Evolutionary conservation across 257 asterid genomes (phyloP).

Genomic region (Solanum bulbocastanum): DNA sequence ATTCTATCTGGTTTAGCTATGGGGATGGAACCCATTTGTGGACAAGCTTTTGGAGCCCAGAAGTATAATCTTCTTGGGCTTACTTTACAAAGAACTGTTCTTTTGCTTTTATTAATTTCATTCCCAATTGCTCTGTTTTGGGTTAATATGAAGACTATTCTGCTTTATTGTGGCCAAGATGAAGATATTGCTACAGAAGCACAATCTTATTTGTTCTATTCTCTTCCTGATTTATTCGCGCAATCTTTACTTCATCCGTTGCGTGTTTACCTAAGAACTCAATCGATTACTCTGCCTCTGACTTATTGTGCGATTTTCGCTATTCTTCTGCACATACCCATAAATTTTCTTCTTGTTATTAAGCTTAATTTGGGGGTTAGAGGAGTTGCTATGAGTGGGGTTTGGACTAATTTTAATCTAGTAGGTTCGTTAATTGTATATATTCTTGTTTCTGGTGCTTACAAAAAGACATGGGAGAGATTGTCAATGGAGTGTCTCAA

Average conservation of each 20-base stretch:
- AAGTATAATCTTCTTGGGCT: slow-evolving; percentile 47
- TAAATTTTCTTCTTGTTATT: slow-evolving; percentile 46
- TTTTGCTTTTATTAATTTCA: slow-evolving; percentile 43
- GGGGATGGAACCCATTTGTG: slow-evolving; percentile 89
- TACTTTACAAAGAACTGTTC: slow-evolving; percentile 49
- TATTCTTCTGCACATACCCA: slow-evolving; percentile 46
- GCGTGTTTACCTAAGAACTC: slow-evolving; percentile 62
- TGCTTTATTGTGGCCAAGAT: slow-evolving; percentile 52
- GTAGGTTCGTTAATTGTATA: slow-evolving; percentile 37
- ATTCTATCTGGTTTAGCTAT: slow-evolving; percentile 71
- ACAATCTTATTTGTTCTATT: slow-evolving; percentile 40
- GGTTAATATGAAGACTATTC: slow-evolving; percentile 47
- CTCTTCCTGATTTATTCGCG: slow-evolving; percentile 49
- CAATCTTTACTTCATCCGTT: slow-evolving; percentile 64
- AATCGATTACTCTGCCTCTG: slow-evolving; percentile 61
- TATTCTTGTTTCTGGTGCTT: slow-evolving; percentile 36
- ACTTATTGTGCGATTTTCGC: slow-evolving; percentile 56
- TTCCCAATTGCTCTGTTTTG: slow-evolving; percentile 56
- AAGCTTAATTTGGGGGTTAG: slow-evolving; percentile 39
- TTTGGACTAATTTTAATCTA: slow-evolving; percentile 60
- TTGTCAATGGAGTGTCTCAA: slow-evolving; percentile 36
- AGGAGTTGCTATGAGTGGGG: slow-evolving; percentile 56
- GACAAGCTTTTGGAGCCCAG: slow-evolving; percentile 76
- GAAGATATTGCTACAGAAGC: slow-evolving; percentile 50
- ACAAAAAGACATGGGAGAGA: slow-evolving; percentile 50